A percentile compares a stretch with the other conserved stretches of the same genome.
phyloP scores from a whole-genome alignment of 352 stramenopile species.

The Phytopythium vexans region DNA sequence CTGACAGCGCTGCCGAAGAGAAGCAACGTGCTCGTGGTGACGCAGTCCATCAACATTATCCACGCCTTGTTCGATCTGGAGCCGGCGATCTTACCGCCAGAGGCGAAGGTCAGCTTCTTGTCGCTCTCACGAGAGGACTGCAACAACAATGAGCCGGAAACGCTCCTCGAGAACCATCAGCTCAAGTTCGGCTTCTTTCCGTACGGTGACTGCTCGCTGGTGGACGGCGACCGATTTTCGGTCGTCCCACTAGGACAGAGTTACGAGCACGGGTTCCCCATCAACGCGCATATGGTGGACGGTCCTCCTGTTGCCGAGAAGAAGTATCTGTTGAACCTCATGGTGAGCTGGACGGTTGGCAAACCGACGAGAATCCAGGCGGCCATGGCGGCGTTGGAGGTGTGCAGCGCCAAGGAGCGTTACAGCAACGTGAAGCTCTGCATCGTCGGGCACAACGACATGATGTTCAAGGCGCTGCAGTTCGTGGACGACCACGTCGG shows the following conservation, averaged over 20 bases:
- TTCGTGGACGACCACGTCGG: constrained; percentile 39
- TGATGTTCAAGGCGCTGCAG: constrained; percentile 57
- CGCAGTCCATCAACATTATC: constrained; percentile 29
- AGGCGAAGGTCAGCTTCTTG: constrained; percentile 37
- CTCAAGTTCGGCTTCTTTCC: constrained; percentile 54
- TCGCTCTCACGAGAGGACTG: constrained; percentile 52
- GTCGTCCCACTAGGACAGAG: constrained; percentile 48
- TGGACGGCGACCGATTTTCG: constrained; percentile 46
- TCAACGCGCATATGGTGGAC: constrained; percentile 38
- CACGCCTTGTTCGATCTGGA: constrained; percentile 18
- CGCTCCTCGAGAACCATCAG: constrained; percentile 19
- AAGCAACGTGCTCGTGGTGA: constrained; percentile 40
- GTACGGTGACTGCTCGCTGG: constrained; percentile 62
- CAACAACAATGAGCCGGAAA: constrained; percentile 37
- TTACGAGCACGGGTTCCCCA: constrained; percentile 60
- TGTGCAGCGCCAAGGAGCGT: constrained; percentile 26
- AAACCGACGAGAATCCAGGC: constrained; percentile 63
- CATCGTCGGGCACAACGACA: constrained; percentile 56
- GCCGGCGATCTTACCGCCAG: constrained; percentile 10
- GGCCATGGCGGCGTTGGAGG: constrained; percentile 41
- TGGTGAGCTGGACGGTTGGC: constrained; percentile 65
- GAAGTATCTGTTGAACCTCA: constrained; percentile 52
- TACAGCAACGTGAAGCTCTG: constrained; percentile 23
- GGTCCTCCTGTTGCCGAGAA: constrained; percentile 11
- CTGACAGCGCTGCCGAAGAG: constrained; percentile 19